phyloP scores from a whole-genome alignment of 2,329 filamentous ascomycete species.

The Aspergillus sp. region DNA sequence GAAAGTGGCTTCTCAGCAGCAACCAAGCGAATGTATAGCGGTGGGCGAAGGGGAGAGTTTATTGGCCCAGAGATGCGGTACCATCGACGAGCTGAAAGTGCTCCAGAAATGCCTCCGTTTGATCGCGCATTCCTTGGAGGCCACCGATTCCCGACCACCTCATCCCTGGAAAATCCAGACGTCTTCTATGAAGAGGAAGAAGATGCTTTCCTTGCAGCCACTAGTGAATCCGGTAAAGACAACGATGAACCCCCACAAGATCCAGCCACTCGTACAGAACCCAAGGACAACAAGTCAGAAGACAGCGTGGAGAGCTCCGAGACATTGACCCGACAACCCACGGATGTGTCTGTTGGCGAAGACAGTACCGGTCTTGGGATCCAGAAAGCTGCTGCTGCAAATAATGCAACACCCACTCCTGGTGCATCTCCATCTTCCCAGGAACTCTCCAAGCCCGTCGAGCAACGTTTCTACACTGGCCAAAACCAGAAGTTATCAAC shows the following conservation, averaged over 20 bases:
- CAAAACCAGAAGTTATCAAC: conserved; percentile 21
- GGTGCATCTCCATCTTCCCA: conserved; percentile 1
- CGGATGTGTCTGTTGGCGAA: conserved; percentile 5
- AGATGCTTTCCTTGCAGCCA: conserved; percentile 48
- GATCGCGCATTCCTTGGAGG: conserved; percentile 43
- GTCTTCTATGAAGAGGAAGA: conserved; percentile 54
- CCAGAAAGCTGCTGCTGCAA: conserved; percentile 16
- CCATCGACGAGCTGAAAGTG: conserved; percentile 51
- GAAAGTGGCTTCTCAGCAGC: conserved; percentile 41
- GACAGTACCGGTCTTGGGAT: conserved; percentile 32
- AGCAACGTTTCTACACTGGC: conserved; percentile 10
- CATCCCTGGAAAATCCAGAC: conserved; percentile 44
- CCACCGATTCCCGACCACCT: conserved; percentile 38
- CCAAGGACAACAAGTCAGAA: conserved; percentile 23
- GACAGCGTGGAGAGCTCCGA: conserved; percentile 26
- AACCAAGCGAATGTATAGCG: conserved; percentile 50
- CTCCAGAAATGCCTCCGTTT: conserved; percentile 50
- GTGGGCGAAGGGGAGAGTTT: conserved; percentile 47
- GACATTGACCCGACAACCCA: conserved; percentile 26
- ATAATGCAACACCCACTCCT: conserved; percentile 2
- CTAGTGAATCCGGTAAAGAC: conserved; percentile 29
- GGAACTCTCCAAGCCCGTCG: neutral
- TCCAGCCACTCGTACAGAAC: conserved; percentile 3
- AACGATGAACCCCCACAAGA: conserved; percentile 14
- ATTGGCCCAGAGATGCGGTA: conserved; percentile 51